Evolutionary conservation across 176 grass and related monocot species (phyloP).

Genomic region (Alloteropsis semialata): DNA sequence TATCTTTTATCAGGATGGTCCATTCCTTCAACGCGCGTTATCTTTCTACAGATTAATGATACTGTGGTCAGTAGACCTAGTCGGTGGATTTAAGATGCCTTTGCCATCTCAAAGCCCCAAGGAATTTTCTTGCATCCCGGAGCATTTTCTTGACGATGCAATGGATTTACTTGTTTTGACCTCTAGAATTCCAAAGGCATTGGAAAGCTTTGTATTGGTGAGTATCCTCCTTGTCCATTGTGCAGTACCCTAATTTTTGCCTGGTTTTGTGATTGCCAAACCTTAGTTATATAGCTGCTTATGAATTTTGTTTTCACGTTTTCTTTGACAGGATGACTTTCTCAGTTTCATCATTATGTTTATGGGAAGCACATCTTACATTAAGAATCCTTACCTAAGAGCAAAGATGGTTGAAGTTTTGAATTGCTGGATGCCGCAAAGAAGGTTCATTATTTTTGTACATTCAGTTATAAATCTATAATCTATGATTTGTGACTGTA

Average conservation of each 20-base stretch:
- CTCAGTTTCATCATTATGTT: conserved; percentile 99
- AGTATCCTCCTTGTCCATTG: conserved; percentile 27
- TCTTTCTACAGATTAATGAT: conserved; percentile 97
- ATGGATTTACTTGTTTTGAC: conserved; percentile 98
- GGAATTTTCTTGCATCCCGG: conserved; percentile 91
- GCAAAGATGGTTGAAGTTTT: conserved; percentile 99
- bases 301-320: conserved; percentile 7
- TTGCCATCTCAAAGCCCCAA: conserved; percentile 83
- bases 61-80: conserved; percentile 79
- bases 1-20: conserved; percentile 64
- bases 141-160: conserved; percentile 97
- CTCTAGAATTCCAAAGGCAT: conserved; percentile 84
- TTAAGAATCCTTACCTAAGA: conserved; percentile 96
- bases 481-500: not conserved
- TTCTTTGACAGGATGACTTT: conserved; percentile 73
- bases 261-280: conserved; percentile 8
- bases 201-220: conserved; percentile 78
- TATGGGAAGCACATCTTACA: conserved; percentile 84
- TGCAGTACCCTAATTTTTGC: not conserved
- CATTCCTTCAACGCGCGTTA: conserved; percentile 79
- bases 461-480: not conserved
- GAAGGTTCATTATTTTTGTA: conserved; percentile 53
- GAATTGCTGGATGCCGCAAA: conserved; percentile 91
- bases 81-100: conserved; percentile 97
- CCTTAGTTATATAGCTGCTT: not conserved